Evolutionary conservation across 305 asterid species (phyloP), one percentile per base, ranked within the genome.

Genomic region (Rubia tinctorum): DNA sequence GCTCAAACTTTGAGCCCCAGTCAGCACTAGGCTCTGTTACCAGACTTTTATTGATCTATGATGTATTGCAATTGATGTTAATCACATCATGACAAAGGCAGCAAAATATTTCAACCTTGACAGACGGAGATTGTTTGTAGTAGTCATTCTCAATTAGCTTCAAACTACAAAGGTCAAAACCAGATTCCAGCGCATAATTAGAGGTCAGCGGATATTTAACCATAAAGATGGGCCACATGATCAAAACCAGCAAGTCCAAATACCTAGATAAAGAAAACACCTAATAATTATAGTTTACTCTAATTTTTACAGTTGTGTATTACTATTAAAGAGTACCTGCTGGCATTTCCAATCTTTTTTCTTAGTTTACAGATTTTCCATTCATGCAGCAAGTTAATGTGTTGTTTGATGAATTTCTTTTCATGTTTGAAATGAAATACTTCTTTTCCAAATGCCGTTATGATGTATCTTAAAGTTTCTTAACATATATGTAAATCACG

Each of bases 211-310:
- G 82, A 82, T 93, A 93, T 80, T 93, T 96, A 75, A 87, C 85
- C 86, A 85, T 78, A 86, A 85, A 93, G 79, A 91, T 76, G 69
- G 98, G 98, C 98, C 97, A 93, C 15, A 97, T 91, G 75, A 91
- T 88, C 85, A 87, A 73, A 80, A 91, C 98, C 74, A 93, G 90
- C 80, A 87, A 82, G 82, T 91, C 97, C 98, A 97, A 91, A 68
- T 93, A 88, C 98, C 98, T 91, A 71, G 25, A 80, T 60, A 67
- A 66, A 77, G 55, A 55, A 69, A n/a, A n/a, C n/a, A n/a, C n/a
- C n/a, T n/a, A n/a, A n/a, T n/a, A n/a, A n/a, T n/a, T n/a, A n/a
- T n/a, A n/a, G n/a, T n/a, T n/a, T n/a, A n/a, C n/a, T n/a, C n/a
- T n/a, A n/a, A n/a, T n/a, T n/a, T n/a, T n/a, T n/a, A n/a, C n/a